A percentile compares a stretch with the other conserved stretches of the same genome.
phyloP scores from a whole-genome alignment of 1,139 yeast genomes.

The Yamadazyma diddensiae region DNA sequence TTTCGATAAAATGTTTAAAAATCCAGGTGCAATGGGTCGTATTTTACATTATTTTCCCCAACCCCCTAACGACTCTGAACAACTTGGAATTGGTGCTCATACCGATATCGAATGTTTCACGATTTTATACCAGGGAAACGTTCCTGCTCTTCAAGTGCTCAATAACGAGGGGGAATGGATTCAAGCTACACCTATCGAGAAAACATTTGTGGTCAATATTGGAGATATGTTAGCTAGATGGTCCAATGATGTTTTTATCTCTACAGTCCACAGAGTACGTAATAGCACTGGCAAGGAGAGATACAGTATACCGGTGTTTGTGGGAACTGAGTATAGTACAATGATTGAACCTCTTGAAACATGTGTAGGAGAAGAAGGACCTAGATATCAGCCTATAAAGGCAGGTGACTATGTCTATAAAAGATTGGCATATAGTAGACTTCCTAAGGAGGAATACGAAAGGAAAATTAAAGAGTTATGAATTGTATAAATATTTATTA shows the following conservation, averaged over 20 bases:
- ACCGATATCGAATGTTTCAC: conserved; percentile 17
- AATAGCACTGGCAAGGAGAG: conserved; percentile 15
- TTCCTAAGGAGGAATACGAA: conserved; percentile 14
- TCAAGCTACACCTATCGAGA: conserved; percentile 13
- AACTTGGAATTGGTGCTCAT: conserved; percentile 16
- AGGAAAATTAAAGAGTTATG: conserved; percentile 6
- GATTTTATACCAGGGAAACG: conserved; percentile 14
- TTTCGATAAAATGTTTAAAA: conserved; percentile 12
- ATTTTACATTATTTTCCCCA: conserved; percentile 16
- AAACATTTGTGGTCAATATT: conserved; percentile 15
- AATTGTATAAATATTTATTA: background rate
- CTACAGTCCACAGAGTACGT: conserved; percentile 15
- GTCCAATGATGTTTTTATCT: conserved; percentile 16
- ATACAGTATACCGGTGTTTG: conserved; percentile 15
- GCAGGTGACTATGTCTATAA: conserved; percentile 16
- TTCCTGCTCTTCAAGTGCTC: conserved; percentile 14
- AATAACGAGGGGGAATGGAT: conserved; percentile 15
- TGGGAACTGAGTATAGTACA: conserved; percentile 15
- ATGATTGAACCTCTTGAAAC: conserved; percentile 15
- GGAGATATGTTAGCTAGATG: conserved; percentile 18
- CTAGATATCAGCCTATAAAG: conserved; percentile 14
- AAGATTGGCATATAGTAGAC: conserved; percentile 14
- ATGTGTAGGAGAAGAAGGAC: conserved; percentile 13
- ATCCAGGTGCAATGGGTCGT: conserved; percentile 16
- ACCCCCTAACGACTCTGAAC: conserved; percentile 10